Base-by-base conservation (phyloP, 169 alveolate genomes). In the Plasmodium ovale region DNA sequence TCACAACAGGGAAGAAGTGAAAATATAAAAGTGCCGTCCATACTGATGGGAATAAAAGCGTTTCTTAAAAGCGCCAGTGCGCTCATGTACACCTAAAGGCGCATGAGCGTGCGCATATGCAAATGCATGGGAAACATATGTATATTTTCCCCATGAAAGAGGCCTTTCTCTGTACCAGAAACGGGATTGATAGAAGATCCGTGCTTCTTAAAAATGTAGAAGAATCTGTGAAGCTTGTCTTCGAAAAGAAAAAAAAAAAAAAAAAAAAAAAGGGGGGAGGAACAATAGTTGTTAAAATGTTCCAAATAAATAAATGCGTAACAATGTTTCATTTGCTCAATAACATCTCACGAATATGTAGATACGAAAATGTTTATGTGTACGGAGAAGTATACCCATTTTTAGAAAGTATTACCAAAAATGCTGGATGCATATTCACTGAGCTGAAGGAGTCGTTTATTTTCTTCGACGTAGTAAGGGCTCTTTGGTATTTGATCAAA, bases 361-460 rank as follows among this genome's bases (percentile, higher is more conserved):
- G 37, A 65, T 49, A 25, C 27, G 35, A 31, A 65, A 19, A 31
- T 33, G n/a, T n/a, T n/a, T n/a, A n/a, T n/a, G n/a, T n/a, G n/a
- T n/a, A n/a, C n/a, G n/a, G n/a, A n/a, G n/a, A n/a, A n/a, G n/a
- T n/a, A n/a, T n/a, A n/a, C n/a, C n/a, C n/a, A n/a, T n/a, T n/a
- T n/a, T n/a, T n/a, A n/a, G n/a, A n/a, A n/a, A 5, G 27, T 19
- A 21, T 68, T 68, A 79, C 89, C 89, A 29, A 33, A 62, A 65
- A 65, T 64, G 47, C 62, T 79, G 37, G 68, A 62, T 37, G 72
- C 33, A 14, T 64, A 64, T 3, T 7, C 16, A 14, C 84, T 65
- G 35, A 79, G 39, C 4, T 33, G 47, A 39, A 65, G 1, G 9
- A 65, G 10, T 42, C 42, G 16, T 42, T 47, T 58, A 29, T 10